Percentiles rank a stretch among this genome's conserved stretches.
Evolutionary conservation across 192 early-diverging fungal species (phyloP).

Genomic region (Chytriomyces sp.): DNA sequence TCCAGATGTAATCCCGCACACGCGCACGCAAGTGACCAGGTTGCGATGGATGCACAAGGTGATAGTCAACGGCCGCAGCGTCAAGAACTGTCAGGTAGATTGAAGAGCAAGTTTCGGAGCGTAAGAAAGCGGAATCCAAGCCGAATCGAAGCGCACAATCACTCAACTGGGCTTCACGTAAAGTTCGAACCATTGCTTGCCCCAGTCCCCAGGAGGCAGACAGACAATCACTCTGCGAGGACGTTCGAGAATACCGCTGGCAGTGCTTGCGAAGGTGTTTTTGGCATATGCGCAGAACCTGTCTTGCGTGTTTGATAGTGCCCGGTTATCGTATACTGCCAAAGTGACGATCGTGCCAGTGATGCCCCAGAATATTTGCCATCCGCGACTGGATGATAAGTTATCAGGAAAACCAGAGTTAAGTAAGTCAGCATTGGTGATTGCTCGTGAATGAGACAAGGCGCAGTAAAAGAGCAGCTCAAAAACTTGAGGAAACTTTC

Average conservation of each 20-base stretch:
- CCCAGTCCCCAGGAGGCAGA: not conserved
- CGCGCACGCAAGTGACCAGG: constrained; percentile 19
- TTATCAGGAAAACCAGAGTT: not conserved
- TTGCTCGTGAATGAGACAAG: not conserved
- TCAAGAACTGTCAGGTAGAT: constrained; percentile 14
- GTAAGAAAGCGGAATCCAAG: too few species aligned
- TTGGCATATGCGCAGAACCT: not conserved
- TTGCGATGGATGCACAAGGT: not conserved
- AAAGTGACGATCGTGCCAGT: not conserved
- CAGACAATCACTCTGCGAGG: constrained; percentile 30
- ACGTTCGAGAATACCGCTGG: constrained; percentile 15
- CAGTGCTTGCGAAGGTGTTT: not conserved
- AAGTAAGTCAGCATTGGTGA: not conserved
- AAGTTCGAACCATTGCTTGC: constrained; percentile 5
- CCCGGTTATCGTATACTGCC: constrained; percentile 15
- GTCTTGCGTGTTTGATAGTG: not conserved
- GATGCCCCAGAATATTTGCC: constrained; percentile 19
- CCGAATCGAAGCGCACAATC: not conserved
- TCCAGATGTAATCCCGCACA: constrained; percentile 17
- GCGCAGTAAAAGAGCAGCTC: not conserved
- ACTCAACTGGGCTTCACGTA: constrained; percentile 23
- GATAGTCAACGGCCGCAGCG: constrained; percentile 29
- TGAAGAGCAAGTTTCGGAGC: not conserved
- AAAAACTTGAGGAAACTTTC: not conserved
- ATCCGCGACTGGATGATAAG: constrained; percentile 19